Evolutionary conservation across 768 basidiomycete species (phyloP).

Genomic region (Lenzites betulinus): DNA sequence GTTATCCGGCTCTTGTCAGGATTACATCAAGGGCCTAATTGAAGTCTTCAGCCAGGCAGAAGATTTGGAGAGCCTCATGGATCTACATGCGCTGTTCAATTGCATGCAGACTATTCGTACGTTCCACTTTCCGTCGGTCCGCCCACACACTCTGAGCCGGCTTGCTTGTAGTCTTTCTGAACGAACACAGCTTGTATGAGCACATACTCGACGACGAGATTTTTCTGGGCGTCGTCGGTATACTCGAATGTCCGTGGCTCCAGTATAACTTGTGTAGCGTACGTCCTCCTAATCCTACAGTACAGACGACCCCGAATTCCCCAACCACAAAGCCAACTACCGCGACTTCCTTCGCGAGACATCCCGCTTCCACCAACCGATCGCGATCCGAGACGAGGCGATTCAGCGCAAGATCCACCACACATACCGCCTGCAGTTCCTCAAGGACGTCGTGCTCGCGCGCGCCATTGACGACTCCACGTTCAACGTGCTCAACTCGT

Average conservation of each 20-base stretch:
- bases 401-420: slow-evolving; percentile 93
- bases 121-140: slow-evolving; percentile 29
- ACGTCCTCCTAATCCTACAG: slow-evolving; percentile 21
- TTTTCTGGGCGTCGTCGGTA: slow-evolving; percentile 91
- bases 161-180: slow-evolving; percentile 73
- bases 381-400: slow-evolving; percentile 71
- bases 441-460: slow-evolving; percentile 97
- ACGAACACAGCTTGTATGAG: slow-evolving; percentile 94
- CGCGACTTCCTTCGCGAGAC: slow-evolving; percentile 87
- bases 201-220: slow-evolving; percentile 91
- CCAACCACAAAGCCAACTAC: slow-evolving; percentile 94
- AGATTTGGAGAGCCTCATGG: slow-evolving; percentile 88
- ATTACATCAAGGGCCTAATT: slow-evolving; percentile 86
- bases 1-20: slow-evolving; percentile 44
- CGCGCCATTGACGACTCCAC: slow-evolving; percentile 94
- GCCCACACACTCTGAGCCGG: neutral
- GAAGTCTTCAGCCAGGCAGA: slow-evolving; percentile 87
- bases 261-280: slow-evolving; percentile 4
- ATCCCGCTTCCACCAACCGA: slow-evolving; percentile 87
- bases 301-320: slow-evolving; percentile 95
- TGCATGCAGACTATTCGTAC: slow-evolving; percentile 94
- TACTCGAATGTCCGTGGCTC: slow-evolving; percentile 84
- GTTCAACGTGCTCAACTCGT: slow-evolving; percentile 94
- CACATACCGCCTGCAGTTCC: slow-evolving; percentile 94
- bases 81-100: slow-evolving; percentile 87